A percentile compares a stretch with the other conserved stretches of the same genome.
These are phyloP conservation scores for Chalciporus sphaerocephalus DNA, from an alignment of 768 basidiomycete species.

Conservation along the genomic window DNA sequence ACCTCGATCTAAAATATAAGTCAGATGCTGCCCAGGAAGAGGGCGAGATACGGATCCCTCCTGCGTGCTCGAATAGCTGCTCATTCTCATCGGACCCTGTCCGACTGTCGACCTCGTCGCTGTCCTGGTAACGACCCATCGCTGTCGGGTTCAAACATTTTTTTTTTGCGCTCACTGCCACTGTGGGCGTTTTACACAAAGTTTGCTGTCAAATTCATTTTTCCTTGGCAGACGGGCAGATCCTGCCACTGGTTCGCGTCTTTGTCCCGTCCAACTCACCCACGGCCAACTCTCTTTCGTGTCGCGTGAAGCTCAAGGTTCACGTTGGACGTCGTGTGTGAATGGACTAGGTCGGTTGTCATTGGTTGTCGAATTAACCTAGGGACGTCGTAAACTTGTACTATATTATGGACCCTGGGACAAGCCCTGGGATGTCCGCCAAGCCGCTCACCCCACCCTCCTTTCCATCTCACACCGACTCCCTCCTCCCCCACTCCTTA, in stretches of 20 bases:
- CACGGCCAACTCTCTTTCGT: background rate
- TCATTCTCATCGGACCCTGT: background rate
- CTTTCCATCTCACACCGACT: conserved; percentile 28
- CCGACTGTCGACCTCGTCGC: background rate
- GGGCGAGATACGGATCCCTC: background rate
- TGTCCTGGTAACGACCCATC: background rate
- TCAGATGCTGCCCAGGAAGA: background rate
- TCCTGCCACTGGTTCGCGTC: background rate
- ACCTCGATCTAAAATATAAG: conserved; percentile 4
- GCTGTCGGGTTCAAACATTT: background rate
- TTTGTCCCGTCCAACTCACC: background rate
- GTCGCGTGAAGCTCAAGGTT: conserved; percentile 14
- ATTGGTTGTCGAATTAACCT: conserved; percentile 6
- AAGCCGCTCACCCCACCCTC: conserved; percentile 38
- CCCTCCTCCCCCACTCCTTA: conserved; percentile 16
- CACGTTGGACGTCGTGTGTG: conserved; percentile 24
- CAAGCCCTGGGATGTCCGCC: conserved; percentile 23
- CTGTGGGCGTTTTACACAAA: background rate
- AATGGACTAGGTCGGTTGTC: conserved; percentile 14
- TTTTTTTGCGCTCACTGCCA: background rate
- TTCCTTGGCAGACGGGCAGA: conserved; percentile 3
- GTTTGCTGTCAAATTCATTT: background rate
- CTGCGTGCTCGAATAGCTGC: background rate
- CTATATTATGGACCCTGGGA: conserved; percentile 31
- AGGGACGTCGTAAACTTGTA: conserved; percentile 7